Evolutionary conservation across 2,329 filamentous ascomycete genomes (phyloP), one percentile per base, ranked within the genome.

Genomic region (Kalaharituber pfeilii): DNA sequence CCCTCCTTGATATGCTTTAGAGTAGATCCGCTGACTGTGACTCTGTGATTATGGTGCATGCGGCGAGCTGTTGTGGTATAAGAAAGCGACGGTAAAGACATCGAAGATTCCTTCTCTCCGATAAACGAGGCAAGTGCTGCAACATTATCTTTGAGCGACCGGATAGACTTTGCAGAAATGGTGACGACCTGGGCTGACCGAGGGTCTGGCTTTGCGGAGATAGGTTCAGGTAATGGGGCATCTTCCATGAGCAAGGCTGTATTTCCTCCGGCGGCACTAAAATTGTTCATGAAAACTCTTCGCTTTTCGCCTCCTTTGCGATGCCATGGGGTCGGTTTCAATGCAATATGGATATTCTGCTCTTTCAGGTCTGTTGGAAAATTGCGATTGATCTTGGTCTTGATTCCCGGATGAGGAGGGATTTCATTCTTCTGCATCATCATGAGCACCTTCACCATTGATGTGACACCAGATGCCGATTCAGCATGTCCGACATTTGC

Each of bases 221-320:
- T 63, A 55, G 61, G 62, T 54, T 66, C 65, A n/a, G n/a, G n/a
- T 51, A 59, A 62, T 2, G 77, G 77, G 0, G 71, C 76, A 57
- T 84, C 80, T 63, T 84, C 78, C 1, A 85, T 62, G 5, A 85
- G 66, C 24, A 84, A 65, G 15, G 79, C 77, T 1, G 81, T 83
- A 67, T 86, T 86, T 29, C 82, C 81, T 59, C 81, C 81, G 52
- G 81, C 79, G 5, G 81, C 82, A 58, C 76, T 77, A 64, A 83
- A 84, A 68, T 82, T 83, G 69, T 85, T 85, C 58, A 82, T 66
- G 22, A 71, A 66, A 0, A 71, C 68, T 5, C 66, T 65, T 2
- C 74, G 66, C 52, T 67, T 62, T 24, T 56, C 57, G 13, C 60
- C 65, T 2, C 51, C 52, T 13, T 47, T 51, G 1, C 63, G 58